These are phyloP conservation scores for Aphanomyces euteiches DNA, from an alignment of 352 stramenopile species.

Conservation along the genomic window DNA sequence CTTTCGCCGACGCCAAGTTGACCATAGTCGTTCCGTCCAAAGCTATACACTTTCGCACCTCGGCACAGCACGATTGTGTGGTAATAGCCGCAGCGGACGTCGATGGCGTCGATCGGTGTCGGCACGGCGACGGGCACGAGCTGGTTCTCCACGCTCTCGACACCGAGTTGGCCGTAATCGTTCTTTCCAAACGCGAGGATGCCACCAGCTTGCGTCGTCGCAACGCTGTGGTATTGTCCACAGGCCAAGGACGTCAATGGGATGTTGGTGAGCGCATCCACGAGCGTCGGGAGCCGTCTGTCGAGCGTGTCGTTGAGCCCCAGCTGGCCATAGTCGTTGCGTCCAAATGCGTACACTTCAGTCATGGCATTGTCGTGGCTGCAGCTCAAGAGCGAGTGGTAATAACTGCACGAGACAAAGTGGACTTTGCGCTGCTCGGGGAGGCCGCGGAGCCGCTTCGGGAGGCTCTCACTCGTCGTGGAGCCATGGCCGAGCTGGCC, in stretches of 20 bases:
- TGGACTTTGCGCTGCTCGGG: slow-evolving; percentile 52
- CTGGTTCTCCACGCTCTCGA: slow-evolving; percentile 73
- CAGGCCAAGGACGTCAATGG: slow-evolving; percentile 76
- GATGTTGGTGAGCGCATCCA: slow-evolving; percentile 61
- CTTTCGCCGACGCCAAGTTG: slow-evolving; percentile 82
- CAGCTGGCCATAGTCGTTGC: slow-evolving; percentile 92
- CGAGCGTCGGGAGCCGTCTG: slow-evolving; percentile 70
- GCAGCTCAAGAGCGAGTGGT: slow-evolving; percentile 85
- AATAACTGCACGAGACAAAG: slow-evolving; percentile 90
- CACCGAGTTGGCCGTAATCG: slow-evolving; percentile 89
- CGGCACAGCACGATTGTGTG: slow-evolving; percentile 82
- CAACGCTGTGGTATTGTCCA: slow-evolving; percentile 89
- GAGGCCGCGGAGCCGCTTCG: slow-evolving; percentile 72
- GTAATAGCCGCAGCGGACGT: slow-evolving; percentile 90
- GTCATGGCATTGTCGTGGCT: slow-evolving; percentile 26
- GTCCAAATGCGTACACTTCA: slow-evolving; percentile 83
- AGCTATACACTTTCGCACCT: slow-evolving; percentile 71
- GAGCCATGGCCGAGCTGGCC: slow-evolving; percentile 90
- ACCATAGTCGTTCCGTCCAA: slow-evolving; percentile 92
- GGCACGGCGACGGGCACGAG: slow-evolving; percentile 50
- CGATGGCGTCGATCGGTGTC: slow-evolving; percentile 63
- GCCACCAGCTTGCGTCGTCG: slow-evolving; percentile 60
- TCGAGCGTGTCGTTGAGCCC: slow-evolving; percentile 87
- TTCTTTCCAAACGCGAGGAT: slow-evolving; percentile 91
- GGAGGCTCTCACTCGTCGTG: slow-evolving; percentile 79